Base-by-base conservation (phyloP, 345 rosid genomes). In the Ricinus communis region DNA sequence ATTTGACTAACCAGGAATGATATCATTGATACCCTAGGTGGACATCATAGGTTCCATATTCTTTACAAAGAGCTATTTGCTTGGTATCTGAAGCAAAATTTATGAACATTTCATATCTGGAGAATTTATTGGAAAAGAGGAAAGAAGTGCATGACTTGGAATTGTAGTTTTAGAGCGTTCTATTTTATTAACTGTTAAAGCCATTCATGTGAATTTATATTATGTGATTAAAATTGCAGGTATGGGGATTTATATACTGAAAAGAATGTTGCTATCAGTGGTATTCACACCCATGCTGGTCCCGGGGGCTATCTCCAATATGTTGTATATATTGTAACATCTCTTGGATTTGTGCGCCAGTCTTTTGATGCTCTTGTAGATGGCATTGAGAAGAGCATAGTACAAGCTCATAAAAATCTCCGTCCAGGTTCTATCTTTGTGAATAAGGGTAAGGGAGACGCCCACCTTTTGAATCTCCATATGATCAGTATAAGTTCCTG, bases 301-400 rank as follows among this genome's bases (percentile, higher is more conserved):
- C 97, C 99, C 15, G 99, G 98, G 51, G 99, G 97, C 21, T 95
- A 90, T 79, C 97, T 95, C 65, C 99, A 95, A 78, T 95, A 95
- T 74, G 85, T 93, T 71, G 88, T 84, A 45, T 95, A 95, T 81
- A 83, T 89, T 10, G 82, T 95, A 33, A 92, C 99, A 56, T 95
- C 99, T 46, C 88, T 95, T 65, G 99, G 99, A 53, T 95, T 92
- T 76, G 98, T 95, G 65, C 89, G 88, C 25, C 96, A 92, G 82
- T 95, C 98, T 27, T 95, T 95, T 83, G 98, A 92, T 85, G 94
- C 74, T 41, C 80, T 95, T 75, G 99, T 95, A 11, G 90, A 92
- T 86, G 99, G 99, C 59, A 95, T 95, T 47, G 99, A 92, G 88
- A 84, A 84, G 57, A 87, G 90, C 81, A 89, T 92, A 56, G 75